Evolutionary conservation across 768 basidiomycete species (phyloP).

Genomic region (Boletus rufocinnamomeus): DNA sequence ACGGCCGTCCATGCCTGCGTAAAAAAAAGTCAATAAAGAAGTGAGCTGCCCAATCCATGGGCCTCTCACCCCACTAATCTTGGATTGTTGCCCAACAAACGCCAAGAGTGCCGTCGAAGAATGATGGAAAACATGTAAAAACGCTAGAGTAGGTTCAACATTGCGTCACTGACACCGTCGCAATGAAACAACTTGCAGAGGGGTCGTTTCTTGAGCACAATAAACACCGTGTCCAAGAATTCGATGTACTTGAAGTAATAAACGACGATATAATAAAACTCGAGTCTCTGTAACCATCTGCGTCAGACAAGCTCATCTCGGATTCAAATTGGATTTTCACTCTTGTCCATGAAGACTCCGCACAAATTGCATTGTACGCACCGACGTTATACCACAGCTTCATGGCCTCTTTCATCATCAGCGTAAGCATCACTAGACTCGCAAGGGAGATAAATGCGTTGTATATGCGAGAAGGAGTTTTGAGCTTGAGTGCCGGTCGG

Average conservation of each 20-base stretch:
- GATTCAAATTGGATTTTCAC: constrained; percentile 46
- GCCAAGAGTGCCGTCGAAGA: constrained; percentile 79
- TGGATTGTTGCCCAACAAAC: no score
- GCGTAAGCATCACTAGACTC: constrained; percentile 72
- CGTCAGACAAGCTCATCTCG: constrained; percentile 5
- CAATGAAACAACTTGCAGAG: constrained; percentile 57
- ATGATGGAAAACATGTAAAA: constrained; percentile 98
- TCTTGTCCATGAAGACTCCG: constrained; percentile 74
- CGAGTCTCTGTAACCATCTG: constrained; percentile 59
- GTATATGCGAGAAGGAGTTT: constrained; percentile 77
- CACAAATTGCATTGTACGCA: constrained; percentile 73
- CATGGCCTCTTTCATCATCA: constrained; percentile 85
- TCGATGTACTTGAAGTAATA: constrained; percentile 98
- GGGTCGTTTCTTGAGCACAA: constrained; percentile 96
- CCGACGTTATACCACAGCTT: constrained; percentile 75
- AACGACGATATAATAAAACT: constrained; percentile 96
- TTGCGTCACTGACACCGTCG: background rate
- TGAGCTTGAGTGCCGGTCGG: constrained; percentile 67
- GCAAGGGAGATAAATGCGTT: constrained; percentile 83
- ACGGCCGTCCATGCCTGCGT: constrained; percentile 73
- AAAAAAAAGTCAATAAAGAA: constrained; percentile 4
- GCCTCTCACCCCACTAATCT: constrained; percentile 64
- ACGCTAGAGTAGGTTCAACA: constrained; percentile 51
- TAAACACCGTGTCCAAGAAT: constrained; percentile 92
- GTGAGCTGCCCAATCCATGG: background rate